A percentile compares a stretch with the other conserved stretches of the same genome.
These are phyloP conservation scores for Euphorbia lathyris DNA, from an alignment of 345 rosid genomes.

Conservation along the genomic window DNA sequence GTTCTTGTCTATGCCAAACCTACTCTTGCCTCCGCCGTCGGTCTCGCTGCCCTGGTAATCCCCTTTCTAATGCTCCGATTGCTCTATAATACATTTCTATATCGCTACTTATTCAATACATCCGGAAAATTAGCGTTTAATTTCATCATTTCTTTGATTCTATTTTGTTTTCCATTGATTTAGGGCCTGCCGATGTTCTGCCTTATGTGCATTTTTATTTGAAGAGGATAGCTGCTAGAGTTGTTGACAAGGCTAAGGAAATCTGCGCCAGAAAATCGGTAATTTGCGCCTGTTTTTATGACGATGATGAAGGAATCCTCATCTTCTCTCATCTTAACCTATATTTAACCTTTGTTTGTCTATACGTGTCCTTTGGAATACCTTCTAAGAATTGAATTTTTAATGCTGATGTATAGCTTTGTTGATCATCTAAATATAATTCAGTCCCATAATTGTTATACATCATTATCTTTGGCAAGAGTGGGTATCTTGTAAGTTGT, in stretches of 20 bases:
- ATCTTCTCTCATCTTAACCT: background rate
- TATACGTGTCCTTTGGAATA: no score
- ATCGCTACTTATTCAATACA: no score
- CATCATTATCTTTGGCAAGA: background rate
- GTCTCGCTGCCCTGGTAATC: constrained; percentile 69
- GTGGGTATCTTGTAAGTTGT: background rate
- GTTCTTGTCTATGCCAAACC: constrained; percentile 79
- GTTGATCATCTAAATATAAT: background rate
- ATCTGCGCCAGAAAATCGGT: constrained; percentile 62
- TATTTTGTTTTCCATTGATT: background rate
- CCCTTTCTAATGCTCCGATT: no score
- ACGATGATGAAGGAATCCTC: background rate
- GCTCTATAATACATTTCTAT: no score
- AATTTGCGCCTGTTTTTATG: background rate
- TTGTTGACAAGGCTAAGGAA: constrained; percentile 62
- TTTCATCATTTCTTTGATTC: background rate
- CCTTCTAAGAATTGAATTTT: background rate
- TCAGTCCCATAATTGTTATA: background rate
- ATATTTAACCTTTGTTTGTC: no score
- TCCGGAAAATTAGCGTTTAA: background rate
- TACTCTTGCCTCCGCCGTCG: constrained; percentile 48
- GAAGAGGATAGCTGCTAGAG: constrained; percentile 62
- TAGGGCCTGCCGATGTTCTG: constrained; percentile 72
- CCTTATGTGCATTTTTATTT: constrained; percentile 70
- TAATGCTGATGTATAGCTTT: background rate